Conservation (phyloP, 176 grass and related monocot species). For the Sorghum bicolor region Sorghum_bicolor_NCBIv3 NC_012876.2:2613001-2613500, state of each 20-base stretch:
- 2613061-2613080: not conserved
- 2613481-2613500: no score
- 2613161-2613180: not conserved
- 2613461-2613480: no score
- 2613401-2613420: not conserved
- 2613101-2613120: not conserved
- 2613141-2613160: not conserved
- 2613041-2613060: not conserved
- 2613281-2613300: not conserved
- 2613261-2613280: no score
- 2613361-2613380: not conserved
- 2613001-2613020: not conserved
- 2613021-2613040: not conserved
- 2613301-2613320: not conserved
- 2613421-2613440: no score
- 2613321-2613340: not conserved
- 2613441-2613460: no score
- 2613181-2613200: not conserved
- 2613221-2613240: no score
- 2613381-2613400: not conserved
- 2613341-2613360: not conserved
- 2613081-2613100: not conserved
- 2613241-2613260: no score
- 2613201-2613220: no score
- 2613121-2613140: not conserved